Percentiles rank a stretch among this genome's conserved stretches.
Evolutionary conservation across 805 yeast genomes (phyloP).

Genomic region (Ogataea wickerhamii): DNA sequence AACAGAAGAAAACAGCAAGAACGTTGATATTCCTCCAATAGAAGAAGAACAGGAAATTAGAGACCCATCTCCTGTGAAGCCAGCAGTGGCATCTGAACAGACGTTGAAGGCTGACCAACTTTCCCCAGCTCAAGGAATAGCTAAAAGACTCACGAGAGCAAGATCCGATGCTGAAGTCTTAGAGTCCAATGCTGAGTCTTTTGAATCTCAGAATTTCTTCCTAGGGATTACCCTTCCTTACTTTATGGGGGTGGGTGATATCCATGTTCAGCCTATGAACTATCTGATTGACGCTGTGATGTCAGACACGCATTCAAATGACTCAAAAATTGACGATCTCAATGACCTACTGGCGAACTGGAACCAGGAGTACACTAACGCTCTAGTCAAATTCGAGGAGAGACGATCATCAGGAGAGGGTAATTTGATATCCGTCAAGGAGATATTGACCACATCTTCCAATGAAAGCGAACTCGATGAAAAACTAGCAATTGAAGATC

Average conservation of each 20-base stretch:
- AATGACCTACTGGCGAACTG: slow-evolving; percentile 16
- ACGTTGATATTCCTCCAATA: background rate
- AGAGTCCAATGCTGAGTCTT: slow-evolving; percentile 12
- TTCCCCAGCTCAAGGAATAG: slow-evolving; percentile 19
- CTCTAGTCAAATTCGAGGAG: slow-evolving; percentile 20
- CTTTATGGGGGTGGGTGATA: slow-evolving; percentile 27
- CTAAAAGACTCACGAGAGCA: slow-evolving; percentile 20
- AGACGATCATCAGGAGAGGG: slow-evolving; percentile 8
- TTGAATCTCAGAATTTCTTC: slow-evolving; percentile 18
- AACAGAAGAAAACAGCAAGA: slow-evolving; percentile 5
- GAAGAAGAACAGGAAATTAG: background rate
- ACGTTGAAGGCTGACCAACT: slow-evolving; percentile 1
- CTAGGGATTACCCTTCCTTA: slow-evolving; percentile 17
- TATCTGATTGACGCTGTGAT: slow-evolving; percentile 5
- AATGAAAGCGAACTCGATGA: slow-evolving; percentile 10
- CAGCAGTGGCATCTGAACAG: too few relatives aligned
- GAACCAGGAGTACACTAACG: slow-evolving; percentile 22
- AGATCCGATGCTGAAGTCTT: slow-evolving; percentile 16
- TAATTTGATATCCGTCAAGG: slow-evolving; percentile 28
- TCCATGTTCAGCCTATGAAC: slow-evolving; percentile 31
- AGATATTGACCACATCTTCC: slow-evolving; percentile 27
- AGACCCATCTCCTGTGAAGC: slow-evolving; percentile 1
- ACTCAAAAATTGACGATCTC: slow-evolving; percentile 7
- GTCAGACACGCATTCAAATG: slow-evolving; percentile 1
- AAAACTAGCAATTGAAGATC: slow-evolving; percentile 13